These are phyloP conservation scores for Trametes meyenii DNA, from an alignment of 768 basidiomycete genomes.

Conservation along the genomic window DNA sequence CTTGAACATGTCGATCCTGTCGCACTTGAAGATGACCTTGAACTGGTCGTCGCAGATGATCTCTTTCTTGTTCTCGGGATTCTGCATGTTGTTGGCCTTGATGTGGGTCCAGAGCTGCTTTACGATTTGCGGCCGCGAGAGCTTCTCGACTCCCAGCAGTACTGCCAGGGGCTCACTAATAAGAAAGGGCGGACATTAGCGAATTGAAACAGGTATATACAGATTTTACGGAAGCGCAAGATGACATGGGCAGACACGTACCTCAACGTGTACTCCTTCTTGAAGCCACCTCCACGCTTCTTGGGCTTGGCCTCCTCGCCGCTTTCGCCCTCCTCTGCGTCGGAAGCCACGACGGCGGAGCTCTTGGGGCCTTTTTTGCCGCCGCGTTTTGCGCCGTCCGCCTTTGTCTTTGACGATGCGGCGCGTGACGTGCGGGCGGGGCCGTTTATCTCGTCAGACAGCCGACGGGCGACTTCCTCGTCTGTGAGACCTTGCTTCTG, in stretches of 20 bases:
- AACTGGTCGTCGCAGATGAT: conserved; percentile 81
- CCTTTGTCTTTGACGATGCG: conserved; percentile 27
- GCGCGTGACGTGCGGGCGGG: conserved; percentile 36
- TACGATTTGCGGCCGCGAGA: conserved; percentile 89
- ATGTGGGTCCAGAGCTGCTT: conserved; percentile 92
- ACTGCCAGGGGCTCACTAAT: conserved; percentile 72
- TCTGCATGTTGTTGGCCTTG: conserved; percentile 79
- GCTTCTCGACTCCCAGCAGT: conserved; percentile 63
- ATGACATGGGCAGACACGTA: conserved; percentile 32
- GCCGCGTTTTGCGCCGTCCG: conserved; percentile 37
- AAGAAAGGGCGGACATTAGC: conserved; percentile 13
- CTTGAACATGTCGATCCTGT: conserved; percentile 89
- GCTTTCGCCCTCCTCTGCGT: conserved; percentile 39
- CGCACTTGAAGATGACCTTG: conserved; percentile 74
- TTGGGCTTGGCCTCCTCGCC: conserved; percentile 42
- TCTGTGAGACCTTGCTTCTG: conserved; percentile 37
- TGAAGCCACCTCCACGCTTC: conserved; percentile 66
- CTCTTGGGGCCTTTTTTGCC: conserved; percentile 40
- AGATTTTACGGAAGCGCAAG: neutral
- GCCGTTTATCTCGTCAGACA: conserved; percentile 48
- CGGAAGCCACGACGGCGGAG: conserved; percentile 37
- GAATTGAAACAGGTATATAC: neutral
- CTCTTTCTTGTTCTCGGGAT: conserved; percentile 79
- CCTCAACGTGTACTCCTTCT: conserved; percentile 78
- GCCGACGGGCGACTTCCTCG: conserved; percentile 47